Evolutionary conservation across 163 green algal species (phyloP).

Genomic region (Scenedesmus sp.): DNA sequence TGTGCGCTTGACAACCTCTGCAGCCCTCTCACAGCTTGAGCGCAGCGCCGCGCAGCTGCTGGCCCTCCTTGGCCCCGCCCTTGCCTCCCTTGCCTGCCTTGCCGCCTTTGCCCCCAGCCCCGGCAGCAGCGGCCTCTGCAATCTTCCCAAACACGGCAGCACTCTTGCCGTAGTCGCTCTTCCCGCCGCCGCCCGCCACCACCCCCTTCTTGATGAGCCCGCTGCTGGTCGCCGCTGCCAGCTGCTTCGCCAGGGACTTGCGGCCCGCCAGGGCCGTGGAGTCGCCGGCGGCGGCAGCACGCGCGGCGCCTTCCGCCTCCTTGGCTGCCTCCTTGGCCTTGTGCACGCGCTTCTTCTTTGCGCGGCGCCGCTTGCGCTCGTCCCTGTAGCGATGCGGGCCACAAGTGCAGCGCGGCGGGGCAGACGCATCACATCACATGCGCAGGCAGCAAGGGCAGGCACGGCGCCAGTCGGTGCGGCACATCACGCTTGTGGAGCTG

Average conservation of each 20-base stretch:
- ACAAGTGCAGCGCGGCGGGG: too few species aligned
- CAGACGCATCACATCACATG: too few species aligned
- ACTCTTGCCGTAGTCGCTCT: slow-evolving; percentile 74
- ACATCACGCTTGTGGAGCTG: too few species aligned
- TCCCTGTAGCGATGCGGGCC: slow-evolving; percentile 60
- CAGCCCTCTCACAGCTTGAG: slow-evolving; percentile 26
- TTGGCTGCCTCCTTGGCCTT: slow-evolving; percentile 74
- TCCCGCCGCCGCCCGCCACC: slow-evolving; percentile 32
- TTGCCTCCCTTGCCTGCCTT: slow-evolving; percentile 28
- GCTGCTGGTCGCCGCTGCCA: slow-evolving; percentile 60
- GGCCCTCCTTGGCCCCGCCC: background rate
- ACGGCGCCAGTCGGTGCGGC: too few species aligned
- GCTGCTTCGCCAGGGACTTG: slow-evolving; percentile 65
- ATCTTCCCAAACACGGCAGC: slow-evolving; percentile 83
- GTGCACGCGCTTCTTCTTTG: slow-evolving; percentile 76
- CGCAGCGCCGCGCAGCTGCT: background rate
- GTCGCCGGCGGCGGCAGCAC: slow-evolving; percentile 58
- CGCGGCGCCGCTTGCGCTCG: slow-evolving; percentile 78
- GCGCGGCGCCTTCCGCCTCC: slow-evolving; percentile 59
- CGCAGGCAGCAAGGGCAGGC: too few species aligned
- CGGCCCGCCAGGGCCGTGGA: slow-evolving; percentile 61
- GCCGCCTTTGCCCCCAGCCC: slow-evolving; percentile 20
- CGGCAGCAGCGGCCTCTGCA: slow-evolving; percentile 64
- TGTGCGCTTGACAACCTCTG: background rate
- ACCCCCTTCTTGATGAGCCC: slow-evolving; percentile 61